Evolutionary conservation across 108 stramenopile genomes (phyloP), one percentile per base, ranked within the genome.

Genomic region (Cyclotella choctawhatcheeana): DNA sequence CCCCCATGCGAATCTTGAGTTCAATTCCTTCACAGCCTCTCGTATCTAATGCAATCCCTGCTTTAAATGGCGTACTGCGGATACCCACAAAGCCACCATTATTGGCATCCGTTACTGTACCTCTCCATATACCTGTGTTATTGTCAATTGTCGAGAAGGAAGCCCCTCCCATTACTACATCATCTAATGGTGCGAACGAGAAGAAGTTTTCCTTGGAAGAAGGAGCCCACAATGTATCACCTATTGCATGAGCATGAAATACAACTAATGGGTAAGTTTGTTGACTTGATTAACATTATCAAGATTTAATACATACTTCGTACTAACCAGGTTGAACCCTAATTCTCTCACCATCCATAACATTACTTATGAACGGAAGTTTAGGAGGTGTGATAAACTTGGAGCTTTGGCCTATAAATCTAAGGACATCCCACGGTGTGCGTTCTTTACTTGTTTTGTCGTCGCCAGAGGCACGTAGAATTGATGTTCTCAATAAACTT

Each of bases 111-210:
- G 89, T 90, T 17, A 93, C 92, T 2, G 56, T 80, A 18, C 92
- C 92, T 20, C n/a, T 72, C 92, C 92, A 93, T 48, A 66, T 79
- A 40, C 92, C 92, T 14, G 85, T 85, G 12, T 70, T 74, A 20
- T 74, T 74, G 58, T 87, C 83, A 43, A 89, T 84, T 14, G 64
- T 83, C 14, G 88, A 89, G 0, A 82, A 86, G 16, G 89, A 90
- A 6, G 83, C 92, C 10, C 92, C 92, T 21, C 92, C 92, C 90
- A 93, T 93, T 31, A 93, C 89, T 0, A 93, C 92, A 73, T 93
- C 92, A 56, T 93, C 92, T 16, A 92, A 63, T 17, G 88, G 88
- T 4, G 85, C 87, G 55, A 86, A 88, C 2, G 50, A 60, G 65
- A 92, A 89, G 51, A 77, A 67, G 76, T 84, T 69, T 43, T 67